Evolutionary conservation across 1,139 yeast species (phyloP).

Genomic region (Scheffersomyces quercinus): DNA sequence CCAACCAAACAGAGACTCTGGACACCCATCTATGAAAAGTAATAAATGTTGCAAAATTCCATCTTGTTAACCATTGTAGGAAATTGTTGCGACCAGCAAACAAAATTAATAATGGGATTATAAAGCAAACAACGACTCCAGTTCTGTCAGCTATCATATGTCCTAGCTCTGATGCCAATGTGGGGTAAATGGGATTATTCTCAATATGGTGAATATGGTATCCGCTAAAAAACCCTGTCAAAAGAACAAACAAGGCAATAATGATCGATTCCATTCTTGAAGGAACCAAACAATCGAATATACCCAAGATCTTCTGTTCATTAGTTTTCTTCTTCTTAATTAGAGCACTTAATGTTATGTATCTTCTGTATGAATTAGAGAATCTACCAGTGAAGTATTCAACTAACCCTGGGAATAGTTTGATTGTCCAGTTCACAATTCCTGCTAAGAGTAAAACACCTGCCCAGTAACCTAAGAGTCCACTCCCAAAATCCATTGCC

Average conservation of each 20-base stretch:
- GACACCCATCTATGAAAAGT: slow-evolving; percentile 40
- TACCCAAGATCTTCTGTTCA: slow-evolving; percentile 17
- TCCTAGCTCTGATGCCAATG: slow-evolving; percentile 8
- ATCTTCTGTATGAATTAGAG: slow-evolving; percentile 26
- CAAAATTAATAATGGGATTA: slow-evolving; percentile 24
- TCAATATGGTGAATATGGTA: slow-evolving; percentile 5
- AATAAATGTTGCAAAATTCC: slow-evolving; percentile 35
- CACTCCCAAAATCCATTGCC: slow-evolving; percentile 51
- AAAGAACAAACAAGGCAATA: slow-evolving; percentile 6
- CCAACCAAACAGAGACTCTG: slow-evolving; percentile 26
- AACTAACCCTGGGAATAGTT: slow-evolving; percentile 26
- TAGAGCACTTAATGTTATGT: slow-evolving; percentile 34
- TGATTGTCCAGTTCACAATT: slow-evolving; percentile 15
- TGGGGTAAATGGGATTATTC: slow-evolving; percentile 6
- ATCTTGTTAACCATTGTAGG: slow-evolving; percentile 38
- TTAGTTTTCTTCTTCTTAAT: slow-evolving; percentile 25
- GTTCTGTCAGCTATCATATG: slow-evolving; percentile 27
- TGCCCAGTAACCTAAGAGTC: slow-evolving; percentile 9
- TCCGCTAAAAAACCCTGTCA: slow-evolving; percentile 13
- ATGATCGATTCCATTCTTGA: slow-evolving; percentile 20
- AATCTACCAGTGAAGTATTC: slow-evolving; percentile 23
- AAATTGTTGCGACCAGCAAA: slow-evolving; percentile 46
- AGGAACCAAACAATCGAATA: slow-evolving; percentile 23
- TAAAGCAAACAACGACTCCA: slow-evolving; percentile 26
- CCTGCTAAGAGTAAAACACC: not conserved